phyloP scores from a whole-genome alignment of 2,329 filamentous ascomycete genomes.

The Claviceps sp. region DNA sequence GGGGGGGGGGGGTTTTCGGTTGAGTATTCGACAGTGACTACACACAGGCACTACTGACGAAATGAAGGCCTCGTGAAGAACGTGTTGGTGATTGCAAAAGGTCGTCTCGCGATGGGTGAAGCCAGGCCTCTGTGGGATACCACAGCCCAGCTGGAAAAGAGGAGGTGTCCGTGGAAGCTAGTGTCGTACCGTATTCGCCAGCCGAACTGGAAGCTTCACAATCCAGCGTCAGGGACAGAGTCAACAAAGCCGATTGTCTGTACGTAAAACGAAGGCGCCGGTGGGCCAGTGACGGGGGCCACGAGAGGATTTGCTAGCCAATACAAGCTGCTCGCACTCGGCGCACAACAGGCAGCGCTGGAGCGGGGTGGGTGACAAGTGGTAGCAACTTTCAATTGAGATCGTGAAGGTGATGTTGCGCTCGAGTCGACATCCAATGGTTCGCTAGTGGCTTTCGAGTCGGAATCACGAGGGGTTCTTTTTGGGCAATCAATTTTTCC shows the following conservation, averaged over 20 bases:
- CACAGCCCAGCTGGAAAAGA: constrained; percentile 9
- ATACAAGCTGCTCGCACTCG: constrained; percentile 12
- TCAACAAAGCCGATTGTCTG: constrained; percentile 10
- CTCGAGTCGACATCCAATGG: background rate
- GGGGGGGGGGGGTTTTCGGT: too few species aligned
- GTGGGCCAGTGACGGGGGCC: constrained; percentile 16
- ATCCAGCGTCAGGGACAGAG: background rate
- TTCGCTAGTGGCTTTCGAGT: background rate
- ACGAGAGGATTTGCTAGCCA: constrained; percentile 13
- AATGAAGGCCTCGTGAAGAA: background rate
- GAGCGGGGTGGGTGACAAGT: constrained; percentile 2
- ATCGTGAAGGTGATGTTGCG: constrained; percentile 2
- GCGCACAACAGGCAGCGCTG: constrained; percentile 6
- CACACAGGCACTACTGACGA: background rate
- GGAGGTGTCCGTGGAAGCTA: constrained; percentile 4
- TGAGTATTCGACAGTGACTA: too few species aligned
- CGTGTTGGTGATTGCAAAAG: constrained; percentile 1
- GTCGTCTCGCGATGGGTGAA: constrained; percentile 12
- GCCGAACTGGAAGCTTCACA: background rate
- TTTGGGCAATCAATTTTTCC: background rate
- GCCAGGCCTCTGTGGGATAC: constrained; percentile 12
- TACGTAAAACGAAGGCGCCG: constrained; percentile 23
- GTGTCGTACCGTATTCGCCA: constrained; percentile 5
- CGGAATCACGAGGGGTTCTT: background rate
- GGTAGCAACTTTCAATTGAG: background rate